Percentiles rank a stretch among this genome's conserved stretches.
phyloP scores from a whole-genome alignment of 2,329 filamentous ascomycete genomes.

The Passalora sequoiae region DNA sequence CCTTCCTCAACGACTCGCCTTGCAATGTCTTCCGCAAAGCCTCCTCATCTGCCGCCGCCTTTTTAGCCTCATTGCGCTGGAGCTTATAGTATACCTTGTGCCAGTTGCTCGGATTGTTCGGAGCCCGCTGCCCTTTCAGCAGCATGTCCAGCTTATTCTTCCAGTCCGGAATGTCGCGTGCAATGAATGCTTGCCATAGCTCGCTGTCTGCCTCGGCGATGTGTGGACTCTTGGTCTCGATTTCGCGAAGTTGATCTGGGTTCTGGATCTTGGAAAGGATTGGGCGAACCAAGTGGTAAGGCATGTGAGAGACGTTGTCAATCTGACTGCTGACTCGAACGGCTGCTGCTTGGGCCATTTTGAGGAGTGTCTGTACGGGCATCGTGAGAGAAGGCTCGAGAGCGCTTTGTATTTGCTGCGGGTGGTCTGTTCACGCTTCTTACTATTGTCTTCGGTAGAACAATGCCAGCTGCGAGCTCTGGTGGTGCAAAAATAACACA shows the following conservation, averaged over 20 bases:
- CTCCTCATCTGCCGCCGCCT: constrained; percentile 32
- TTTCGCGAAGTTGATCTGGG: constrained; percentile 63
- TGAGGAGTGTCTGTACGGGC: constrained; percentile 34
- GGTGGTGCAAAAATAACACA: constrained; percentile 1
- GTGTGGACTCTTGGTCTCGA: constrained; percentile 74
- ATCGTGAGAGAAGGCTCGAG: constrained; percentile 15
- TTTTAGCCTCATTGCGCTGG: constrained; percentile 37
- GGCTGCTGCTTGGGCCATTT: constrained; percentile 38
- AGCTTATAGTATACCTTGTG: constrained; percentile 63
- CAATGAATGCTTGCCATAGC: constrained; percentile 75
- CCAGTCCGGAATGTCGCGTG: constrained; percentile 65
- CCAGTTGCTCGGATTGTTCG: constrained; percentile 66
- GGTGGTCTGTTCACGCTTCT: constrained; percentile 4
- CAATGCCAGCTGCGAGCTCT: not conserved
- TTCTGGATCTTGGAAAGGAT: constrained; percentile 68
- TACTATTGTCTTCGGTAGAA: constrained; percentile 1
- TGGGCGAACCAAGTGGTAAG: constrained; percentile 59
- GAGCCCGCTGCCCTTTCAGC: constrained; percentile 30
- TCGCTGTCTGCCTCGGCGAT: constrained; percentile 64
- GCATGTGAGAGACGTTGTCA: constrained; percentile 65
- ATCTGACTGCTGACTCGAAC: constrained; percentile 46
- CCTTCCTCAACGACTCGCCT: constrained; percentile 52
- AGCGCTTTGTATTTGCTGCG: constrained; percentile 2
- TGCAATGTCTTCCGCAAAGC: constrained; percentile 52
- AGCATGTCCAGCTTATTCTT: constrained; percentile 54